Evolutionary conservation across 768 basidiomycete genomes (phyloP), one percentile per base, ranked within the genome.

Genomic region (Phylloporus sp.): DNA sequence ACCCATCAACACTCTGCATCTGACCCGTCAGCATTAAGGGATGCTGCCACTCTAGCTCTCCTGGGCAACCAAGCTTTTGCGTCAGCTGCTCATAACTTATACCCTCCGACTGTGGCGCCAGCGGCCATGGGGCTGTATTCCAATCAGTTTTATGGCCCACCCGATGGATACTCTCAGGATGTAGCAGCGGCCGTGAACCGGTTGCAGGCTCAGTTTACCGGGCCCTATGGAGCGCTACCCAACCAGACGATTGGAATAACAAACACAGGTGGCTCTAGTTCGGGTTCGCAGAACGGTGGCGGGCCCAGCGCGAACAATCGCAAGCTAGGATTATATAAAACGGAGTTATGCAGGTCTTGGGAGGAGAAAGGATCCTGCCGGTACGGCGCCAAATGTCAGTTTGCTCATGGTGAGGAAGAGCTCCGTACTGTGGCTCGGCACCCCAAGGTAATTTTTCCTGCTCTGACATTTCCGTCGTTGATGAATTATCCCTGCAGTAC

Each of bases 291-390:
- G 34, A 63, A 34, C 26, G 76, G 76, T 41, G 76, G 73, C 42
- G 91, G 91, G 0, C 91, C 91, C 15, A 92, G 89, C 56, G 88
- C 91, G 10, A 94, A 94, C 72, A 95, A 95, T 65, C 80, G 92
- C 60, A 95, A 95, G 73, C 71, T 93, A 23, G 90, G 88, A 16
- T 65, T 95, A 42, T 95, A 95, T 76, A 95, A 95, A 76, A 94
- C 92, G 0, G 88, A 92, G 67, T 58, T 93, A 42, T 93, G 91
- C 69, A 76, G 88, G 56, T 94, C 91, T 66, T 93, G 91, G 91
- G 91, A 93, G 67, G 91, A 93, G 72, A 93, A 93, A 65, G 89
- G 89, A 3, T 71, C 81, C 15, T 93, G 91, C 66, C 79, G 92
- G 29, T 95, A 95, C 59, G 89, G 88, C 6, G 69, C 82, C 45